Percentiles rank a stretch among this genome's conserved stretches.
phyloP scores from a whole-genome alignment of 257 asterid genomes.

The Capsicum pubescens region DNA sequence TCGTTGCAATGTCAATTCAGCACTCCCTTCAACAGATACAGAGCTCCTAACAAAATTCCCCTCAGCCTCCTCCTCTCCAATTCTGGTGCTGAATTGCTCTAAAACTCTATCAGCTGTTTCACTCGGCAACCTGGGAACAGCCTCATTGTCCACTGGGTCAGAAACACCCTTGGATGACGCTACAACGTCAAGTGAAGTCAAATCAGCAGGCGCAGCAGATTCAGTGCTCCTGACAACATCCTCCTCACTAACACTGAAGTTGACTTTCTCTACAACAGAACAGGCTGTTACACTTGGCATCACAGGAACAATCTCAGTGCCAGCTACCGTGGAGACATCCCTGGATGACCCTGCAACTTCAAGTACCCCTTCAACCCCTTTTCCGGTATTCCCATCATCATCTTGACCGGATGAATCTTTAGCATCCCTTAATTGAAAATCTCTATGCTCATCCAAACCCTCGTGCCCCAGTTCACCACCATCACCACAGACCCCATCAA shows the following conservation, averaged over 20 bases:
- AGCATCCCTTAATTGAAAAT: slow-evolving; percentile 30
- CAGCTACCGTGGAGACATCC: slow-evolving; percentile 25
- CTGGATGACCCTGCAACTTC: slow-evolving; percentile 40
- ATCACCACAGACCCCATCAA: slow-evolving; percentile 58
- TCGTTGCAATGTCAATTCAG: slow-evolving; percentile 27
- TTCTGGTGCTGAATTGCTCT: slow-evolving; percentile 33
- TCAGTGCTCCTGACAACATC: slow-evolving; percentile 17
- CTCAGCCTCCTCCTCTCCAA: slow-evolving; percentile 32
- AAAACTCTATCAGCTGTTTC: slow-evolving; percentile 35
- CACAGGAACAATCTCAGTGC: not conserved
- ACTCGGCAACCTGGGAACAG: not conserved
- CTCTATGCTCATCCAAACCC: slow-evolving; percentile 29
- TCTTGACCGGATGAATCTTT: not conserved
- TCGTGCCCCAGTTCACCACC: slow-evolving; percentile 35
- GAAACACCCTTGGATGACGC: slow-evolving; percentile 34
- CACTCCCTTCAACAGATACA: slow-evolving; percentile 31
- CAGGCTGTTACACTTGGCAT: slow-evolving; percentile 29
- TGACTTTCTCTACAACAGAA: slow-evolving; percentile 39
- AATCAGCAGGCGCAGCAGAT: not conserved
- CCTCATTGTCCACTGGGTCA: slow-evolving; percentile 32
- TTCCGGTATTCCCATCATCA: slow-evolving; percentile 39
- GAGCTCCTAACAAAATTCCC: slow-evolving; percentile 26
- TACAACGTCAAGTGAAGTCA: slow-evolving; percentile 30
- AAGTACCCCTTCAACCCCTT: slow-evolving; percentile 25
- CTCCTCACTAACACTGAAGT: slow-evolving; percentile 29